phyloP scores from a whole-genome alignment of 257 asterid species.

The Capsicum pubescens region DNA sequence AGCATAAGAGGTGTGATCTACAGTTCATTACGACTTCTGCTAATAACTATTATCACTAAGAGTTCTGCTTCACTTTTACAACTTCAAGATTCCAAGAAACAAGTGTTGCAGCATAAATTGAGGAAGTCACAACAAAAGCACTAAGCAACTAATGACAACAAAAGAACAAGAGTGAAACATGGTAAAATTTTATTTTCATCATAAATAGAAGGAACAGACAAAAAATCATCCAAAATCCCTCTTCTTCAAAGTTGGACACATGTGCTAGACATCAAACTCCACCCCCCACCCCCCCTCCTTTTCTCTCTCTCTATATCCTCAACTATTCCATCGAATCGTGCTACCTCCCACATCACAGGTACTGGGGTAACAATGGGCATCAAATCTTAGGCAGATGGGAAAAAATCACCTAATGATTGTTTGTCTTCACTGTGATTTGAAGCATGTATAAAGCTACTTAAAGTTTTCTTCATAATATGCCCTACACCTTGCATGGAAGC shows the following conservation, averaged over 20 bases:
- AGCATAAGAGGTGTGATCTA: background rate
- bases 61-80: background rate
- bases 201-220: background rate
- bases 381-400: too few species aligned
- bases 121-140: background rate
- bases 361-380: too few species aligned
- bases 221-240: background rate
- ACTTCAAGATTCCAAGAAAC: background rate
- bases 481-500: background rate
- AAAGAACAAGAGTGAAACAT: background rate
- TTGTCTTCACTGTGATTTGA: too few species aligned
- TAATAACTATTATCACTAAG: background rate
- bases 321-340: too few species aligned
- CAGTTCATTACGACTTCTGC: background rate
- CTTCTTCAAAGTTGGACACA: background rate
- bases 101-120: too few species aligned
- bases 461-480: background rate
- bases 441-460: background rate
- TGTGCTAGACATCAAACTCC: slow-evolving; percentile 10
- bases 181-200: background rate
- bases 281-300: background rate
- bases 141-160: background rate
- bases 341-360: too few species aligned
- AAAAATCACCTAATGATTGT: too few species aligned
- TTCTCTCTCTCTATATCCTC: background rate